Evolutionary conservation across 1,139 yeast species (phyloP), one percentile per base, ranked within the genome.

Genomic region (Sugiyamaella novakii): DNA sequence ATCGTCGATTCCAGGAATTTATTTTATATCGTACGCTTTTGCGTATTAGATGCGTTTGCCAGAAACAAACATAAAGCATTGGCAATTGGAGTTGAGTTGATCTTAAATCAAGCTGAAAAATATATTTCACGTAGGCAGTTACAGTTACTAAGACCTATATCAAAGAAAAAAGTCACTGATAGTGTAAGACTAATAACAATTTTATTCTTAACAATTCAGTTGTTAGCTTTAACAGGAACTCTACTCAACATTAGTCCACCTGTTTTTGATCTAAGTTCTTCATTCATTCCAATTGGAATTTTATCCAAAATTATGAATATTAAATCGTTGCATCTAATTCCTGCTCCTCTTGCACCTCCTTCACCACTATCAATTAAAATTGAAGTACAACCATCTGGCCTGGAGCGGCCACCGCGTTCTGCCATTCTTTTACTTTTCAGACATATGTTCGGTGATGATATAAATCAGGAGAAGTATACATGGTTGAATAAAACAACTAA

Each of bases 301-400:
- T n/a, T 38, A 15, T 38, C 43, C 24, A 10, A 18, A 7, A 25
- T 38, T n/a, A 8, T 15, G 14, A 15, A 30, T 28, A 15, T 38
- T 11, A 19, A 38, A 14, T 29, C 43, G 3, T 22, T 38, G 17
- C 31, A 25, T 19, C 6, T 38, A 8, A 19, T 38, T 18, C 43
- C 43, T 11, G 4, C 24, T 5, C 43, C 43, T 17, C n/a, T 19
- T 19, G 22, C 21, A 3, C 19, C 35, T 31, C 18, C 29, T 8
- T 3, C 29, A 5, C n/a, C 14, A 11, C 10, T 14, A 17, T 34
- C 40, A 12, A 12, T 21, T 8, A 12, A 25, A 1, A n/a, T n/a
- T 17, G 11, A 27, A 27, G 2, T 12, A n/a, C 2, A 8, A 37
- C 21, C 28, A 17, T 11, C 12, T 3, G 12, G n/a, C 10, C 18